A percentile compares a stretch with the other conserved stretches of the same genome.
These are phyloP conservation scores for Thielaviopsis ethacetica DNA, from an alignment of 2,329 filamentous ascomycete genomes.

Conservation along the genomic window DNA sequence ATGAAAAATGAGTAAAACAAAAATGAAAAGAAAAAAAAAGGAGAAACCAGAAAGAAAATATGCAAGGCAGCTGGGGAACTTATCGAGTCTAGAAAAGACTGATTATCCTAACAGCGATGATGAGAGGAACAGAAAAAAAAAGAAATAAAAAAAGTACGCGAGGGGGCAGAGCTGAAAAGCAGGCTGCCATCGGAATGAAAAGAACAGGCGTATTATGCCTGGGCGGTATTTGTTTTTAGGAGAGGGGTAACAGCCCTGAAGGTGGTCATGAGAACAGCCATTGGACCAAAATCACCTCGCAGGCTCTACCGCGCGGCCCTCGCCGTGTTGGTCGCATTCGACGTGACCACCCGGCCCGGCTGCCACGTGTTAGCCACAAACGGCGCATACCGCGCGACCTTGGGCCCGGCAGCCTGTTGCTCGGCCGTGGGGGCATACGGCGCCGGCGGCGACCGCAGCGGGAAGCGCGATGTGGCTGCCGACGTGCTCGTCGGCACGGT, in stretches of 20 bases:
- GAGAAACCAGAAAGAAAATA: background rate
- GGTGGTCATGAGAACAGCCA: background rate
- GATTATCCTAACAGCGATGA: background rate
- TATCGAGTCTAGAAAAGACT: no score
- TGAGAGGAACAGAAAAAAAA: background rate
- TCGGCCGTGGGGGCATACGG: background rate
- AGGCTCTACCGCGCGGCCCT: background rate
- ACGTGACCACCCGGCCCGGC: background rate
- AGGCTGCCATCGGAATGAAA: background rate
- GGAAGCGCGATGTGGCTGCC: background rate
- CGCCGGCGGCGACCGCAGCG: background rate
- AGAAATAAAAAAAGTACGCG: background rate
- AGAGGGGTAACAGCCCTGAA: background rate
- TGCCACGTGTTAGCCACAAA: conserved; percentile 3
- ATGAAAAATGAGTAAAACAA: no score
- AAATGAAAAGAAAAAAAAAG: no score
- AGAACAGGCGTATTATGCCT: background rate
- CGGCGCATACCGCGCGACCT: conserved; percentile 8
- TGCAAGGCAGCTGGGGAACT: no score
- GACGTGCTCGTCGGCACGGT: background rate
- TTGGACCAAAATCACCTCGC: no score
- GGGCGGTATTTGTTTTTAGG: background rate
- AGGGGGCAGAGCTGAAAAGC: background rate
- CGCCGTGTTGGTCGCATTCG: background rate
- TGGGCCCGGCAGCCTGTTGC: conserved; percentile 3